These are phyloP conservation scores for Solioccasus polychromus DNA, from an alignment of 768 basidiomycete genomes.

Conservation along the genomic window DNA sequence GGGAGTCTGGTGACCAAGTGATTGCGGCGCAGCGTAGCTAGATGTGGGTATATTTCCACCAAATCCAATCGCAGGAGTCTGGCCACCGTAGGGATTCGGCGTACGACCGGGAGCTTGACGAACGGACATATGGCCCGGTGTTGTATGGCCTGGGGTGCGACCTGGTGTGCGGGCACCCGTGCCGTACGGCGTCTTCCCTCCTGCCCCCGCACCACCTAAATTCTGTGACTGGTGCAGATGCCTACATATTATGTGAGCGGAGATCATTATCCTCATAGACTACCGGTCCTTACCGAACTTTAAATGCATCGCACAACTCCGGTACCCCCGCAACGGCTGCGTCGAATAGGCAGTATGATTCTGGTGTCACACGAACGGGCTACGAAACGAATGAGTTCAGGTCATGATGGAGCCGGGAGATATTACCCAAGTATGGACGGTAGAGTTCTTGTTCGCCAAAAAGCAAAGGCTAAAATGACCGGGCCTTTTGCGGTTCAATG, in stretches of 20 bases:
- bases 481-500: constrained; percentile 81
- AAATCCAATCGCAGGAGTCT: constrained; percentile 33
- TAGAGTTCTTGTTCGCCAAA: constrained; percentile 85
- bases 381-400: constrained; percentile 27
- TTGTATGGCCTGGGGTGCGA: constrained; percentile 67
- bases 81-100: constrained; percentile 71
- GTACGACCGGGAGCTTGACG: constrained; percentile 67
- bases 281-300: constrained; percentile 59
- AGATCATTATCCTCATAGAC: neutral
- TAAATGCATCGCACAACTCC: constrained; percentile 96
- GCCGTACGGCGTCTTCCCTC: constrained; percentile 79
- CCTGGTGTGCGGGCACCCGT: constrained; percentile 76
- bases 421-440: constrained; percentile 86
- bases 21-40: constrained; percentile 29
- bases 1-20: constrained; percentile 41
- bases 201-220: constrained; percentile 46
- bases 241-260: constrained; percentile 34
- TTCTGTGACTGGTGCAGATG: constrained; percentile 79
- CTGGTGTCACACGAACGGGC: constrained; percentile 85
- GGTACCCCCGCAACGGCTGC: constrained; percentile 88
- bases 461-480: constrained; percentile 95
- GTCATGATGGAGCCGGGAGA: neutral
- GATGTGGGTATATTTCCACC: constrained; percentile 27
- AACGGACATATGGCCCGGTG: constrained; percentile 77
- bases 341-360: constrained; percentile 88